phyloP scores from a whole-genome alignment of 176 grass and related monocot genomes.

The Olyra latifolia region DNA sequence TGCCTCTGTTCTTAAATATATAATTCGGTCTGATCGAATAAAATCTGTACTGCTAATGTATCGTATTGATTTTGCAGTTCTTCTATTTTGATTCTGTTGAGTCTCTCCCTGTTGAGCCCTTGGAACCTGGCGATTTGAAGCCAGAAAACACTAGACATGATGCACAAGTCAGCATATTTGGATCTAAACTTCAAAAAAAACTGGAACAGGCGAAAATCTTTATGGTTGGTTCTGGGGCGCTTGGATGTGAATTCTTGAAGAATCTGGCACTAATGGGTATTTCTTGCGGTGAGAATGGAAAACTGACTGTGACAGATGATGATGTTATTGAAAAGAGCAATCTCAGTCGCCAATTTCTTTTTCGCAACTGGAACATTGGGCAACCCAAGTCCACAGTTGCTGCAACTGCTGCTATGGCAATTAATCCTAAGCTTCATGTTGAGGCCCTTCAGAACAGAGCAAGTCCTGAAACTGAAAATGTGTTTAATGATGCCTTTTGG shows the following conservation, averaged over 20 bases:
- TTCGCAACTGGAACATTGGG: slow-evolving; percentile 93
- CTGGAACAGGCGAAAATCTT: slow-evolving; percentile 82
- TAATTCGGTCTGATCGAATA: slow-evolving; percentile 3
- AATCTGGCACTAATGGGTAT: slow-evolving; percentile 90
- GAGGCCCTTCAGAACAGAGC: slow-evolving; percentile 87
- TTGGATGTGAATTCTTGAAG: slow-evolving; percentile 94
- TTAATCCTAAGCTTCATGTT: slow-evolving; percentile 74
- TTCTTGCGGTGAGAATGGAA: slow-evolving; percentile 67
- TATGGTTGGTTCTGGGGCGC: slow-evolving; percentile 85
- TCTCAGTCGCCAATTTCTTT: slow-evolving; percentile 96
- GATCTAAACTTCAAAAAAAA: slow-evolving; percentile 76
- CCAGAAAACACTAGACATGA: slow-evolving; percentile 67
- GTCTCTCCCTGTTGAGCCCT: slow-evolving; percentile 76
- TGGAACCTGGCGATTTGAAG: slow-evolving; percentile 66
- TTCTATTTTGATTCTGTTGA: slow-evolving; percentile 98
- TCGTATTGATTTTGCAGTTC: slow-evolving; percentile 58
- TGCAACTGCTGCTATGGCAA: slow-evolving; percentile 70
- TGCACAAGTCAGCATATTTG: slow-evolving; percentile 91
- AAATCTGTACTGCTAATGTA: background rate
- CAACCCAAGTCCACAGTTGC: slow-evolving; percentile 90
- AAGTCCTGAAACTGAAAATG: slow-evolving; percentile 93
- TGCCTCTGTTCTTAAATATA: background rate
- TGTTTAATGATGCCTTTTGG: slow-evolving; percentile 86
- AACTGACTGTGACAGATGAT: slow-evolving; percentile 85
- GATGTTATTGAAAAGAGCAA: slow-evolving; percentile 98